Percentiles rank a stretch among this genome's conserved stretches.
Conservation (phyloP, 2,329 filamentous ascomycete genomes). For the Colletotrichum aenigma region DNA sequence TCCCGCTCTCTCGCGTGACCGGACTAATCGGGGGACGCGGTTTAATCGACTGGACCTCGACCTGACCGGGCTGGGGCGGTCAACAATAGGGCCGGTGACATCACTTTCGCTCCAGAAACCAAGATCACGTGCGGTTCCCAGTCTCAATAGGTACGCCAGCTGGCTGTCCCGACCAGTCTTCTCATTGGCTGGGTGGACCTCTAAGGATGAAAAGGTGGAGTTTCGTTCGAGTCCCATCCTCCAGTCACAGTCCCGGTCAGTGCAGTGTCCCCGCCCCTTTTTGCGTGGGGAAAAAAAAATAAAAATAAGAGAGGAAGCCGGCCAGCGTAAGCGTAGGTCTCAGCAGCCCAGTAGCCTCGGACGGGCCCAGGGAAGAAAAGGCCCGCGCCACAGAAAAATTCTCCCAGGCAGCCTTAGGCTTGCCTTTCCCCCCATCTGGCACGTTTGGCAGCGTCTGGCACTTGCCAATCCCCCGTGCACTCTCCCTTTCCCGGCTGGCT, state of each 20-base stretch:
- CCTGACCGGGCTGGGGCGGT: not conserved
- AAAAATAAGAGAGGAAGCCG: not conserved
- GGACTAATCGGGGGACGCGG: not conserved
- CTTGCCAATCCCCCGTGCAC: not conserved
- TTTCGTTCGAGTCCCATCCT: not conserved
- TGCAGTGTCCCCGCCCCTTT: not conserved
- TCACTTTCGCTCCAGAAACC: not conserved
- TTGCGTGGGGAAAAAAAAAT: not conserved
- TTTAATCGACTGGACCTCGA: not conserved
- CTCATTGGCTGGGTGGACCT: not conserved
- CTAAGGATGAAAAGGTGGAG: not conserved
- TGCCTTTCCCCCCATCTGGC: constrained; percentile 1
- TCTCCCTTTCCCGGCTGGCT: constrained; percentile 10
- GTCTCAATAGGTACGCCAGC: not conserved
- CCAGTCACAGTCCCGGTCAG: not conserved
- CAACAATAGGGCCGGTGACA: not conserved
- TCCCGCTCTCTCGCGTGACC: not conserved
- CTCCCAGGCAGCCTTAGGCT: constrained; percentile 18
- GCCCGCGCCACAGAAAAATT: constrained; percentile 19
- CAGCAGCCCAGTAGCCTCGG: not conserved
- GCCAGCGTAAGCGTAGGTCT: not conserved
- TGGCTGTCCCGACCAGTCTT: not conserved
- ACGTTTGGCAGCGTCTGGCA: not conserved
- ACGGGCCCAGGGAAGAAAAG: not conserved
- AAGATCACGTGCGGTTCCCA: not conserved